These are phyloP conservation scores for Kurtzmaniella fragi DNA, from an alignment of 805 yeast genomes.

Conservation along the genomic window DNA sequence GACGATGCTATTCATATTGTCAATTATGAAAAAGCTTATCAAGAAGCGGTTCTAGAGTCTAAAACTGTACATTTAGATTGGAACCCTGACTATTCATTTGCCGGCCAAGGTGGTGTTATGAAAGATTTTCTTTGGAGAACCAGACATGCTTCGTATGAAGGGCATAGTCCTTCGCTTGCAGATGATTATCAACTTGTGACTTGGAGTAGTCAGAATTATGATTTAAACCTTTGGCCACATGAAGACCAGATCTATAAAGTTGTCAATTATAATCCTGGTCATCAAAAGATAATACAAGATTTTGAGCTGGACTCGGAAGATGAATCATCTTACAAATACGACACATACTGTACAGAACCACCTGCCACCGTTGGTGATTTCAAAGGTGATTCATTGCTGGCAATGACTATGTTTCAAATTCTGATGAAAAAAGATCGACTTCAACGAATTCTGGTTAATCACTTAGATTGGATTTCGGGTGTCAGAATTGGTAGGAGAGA, in stretches of 20 bases:
- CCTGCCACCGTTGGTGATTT: conserved; percentile 28
- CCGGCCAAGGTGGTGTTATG: conserved; percentile 81
- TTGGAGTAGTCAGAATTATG: conserved; percentile 83
- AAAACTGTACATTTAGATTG: conserved; percentile 18
- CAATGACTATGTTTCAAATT: conserved; percentile 31
- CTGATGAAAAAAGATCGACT: conserved; percentile 33
- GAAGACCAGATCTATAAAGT: conserved; percentile 30
- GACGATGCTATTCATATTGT: conserved; percentile 55
- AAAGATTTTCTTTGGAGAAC: conserved; percentile 87
- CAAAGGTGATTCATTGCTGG: conserved; percentile 27
- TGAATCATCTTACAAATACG: conserved; percentile 15
- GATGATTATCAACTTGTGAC: conserved; percentile 88
- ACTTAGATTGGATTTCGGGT: conserved; percentile 90
- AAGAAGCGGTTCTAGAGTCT: conserved; percentile 17
- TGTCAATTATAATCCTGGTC: conserved; percentile 35
- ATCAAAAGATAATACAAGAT: conserved; percentile 17
- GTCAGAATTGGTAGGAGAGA: conserved; percentile 66
- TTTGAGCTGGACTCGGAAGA: conserved; percentile 10
- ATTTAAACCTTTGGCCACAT: conserved; percentile 75
- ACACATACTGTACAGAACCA: conserved; percentile 34
- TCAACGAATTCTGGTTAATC: conserved; percentile 43
- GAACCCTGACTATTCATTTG: conserved; percentile 54
- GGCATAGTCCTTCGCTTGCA: conserved; percentile 34
- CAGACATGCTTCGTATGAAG: conserved; percentile 29
- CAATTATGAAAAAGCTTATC: conserved; percentile 37